Conservation (phyloP, 176 grass and related monocot genomes). For the Avena sativa region DNA sequence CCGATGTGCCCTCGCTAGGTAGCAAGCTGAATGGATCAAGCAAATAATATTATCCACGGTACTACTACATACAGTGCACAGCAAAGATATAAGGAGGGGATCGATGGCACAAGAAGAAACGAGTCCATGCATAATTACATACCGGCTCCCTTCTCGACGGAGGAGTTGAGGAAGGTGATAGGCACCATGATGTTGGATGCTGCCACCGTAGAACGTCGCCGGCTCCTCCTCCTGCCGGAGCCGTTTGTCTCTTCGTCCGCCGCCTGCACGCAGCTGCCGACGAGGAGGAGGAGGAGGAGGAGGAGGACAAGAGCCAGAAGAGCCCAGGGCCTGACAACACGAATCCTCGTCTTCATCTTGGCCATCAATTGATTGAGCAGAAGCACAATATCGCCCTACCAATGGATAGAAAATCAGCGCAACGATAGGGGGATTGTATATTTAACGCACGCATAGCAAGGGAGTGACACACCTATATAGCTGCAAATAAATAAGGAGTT, state of each 20-base stretch:
- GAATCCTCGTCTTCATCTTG: background rate
- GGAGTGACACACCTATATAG: conserved; percentile 53
- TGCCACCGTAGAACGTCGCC: conserved; percentile 3
- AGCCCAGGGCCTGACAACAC: background rate
- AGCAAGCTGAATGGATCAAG: too few relatives aligned
- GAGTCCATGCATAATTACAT: background rate
- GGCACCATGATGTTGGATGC: conserved; percentile 50
- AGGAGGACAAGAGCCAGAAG: background rate
- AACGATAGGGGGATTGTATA: background rate
- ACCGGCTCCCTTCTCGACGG: conserved; percentile 67
- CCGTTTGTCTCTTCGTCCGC: background rate
- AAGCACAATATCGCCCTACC: background rate
- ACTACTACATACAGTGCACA: too few relatives aligned
- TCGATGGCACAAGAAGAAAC: background rate
- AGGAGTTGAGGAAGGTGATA: conserved; percentile 71
- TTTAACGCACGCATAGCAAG: conserved; percentile 50
- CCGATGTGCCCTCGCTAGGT: too few relatives aligned
- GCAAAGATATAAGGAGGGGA: background rate
- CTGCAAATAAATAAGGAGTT: conserved; percentile 1
- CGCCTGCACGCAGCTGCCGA: conserved; percentile 12
- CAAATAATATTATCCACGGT: too few relatives aligned
- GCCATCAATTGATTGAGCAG: background rate
- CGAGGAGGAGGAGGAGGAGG: background rate
- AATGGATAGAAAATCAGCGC: background rate
- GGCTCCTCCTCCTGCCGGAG: background rate